Base-by-base conservation (phyloP, 192 early-diverging fungal genomes). In the Coemansia furcata region DNA sequence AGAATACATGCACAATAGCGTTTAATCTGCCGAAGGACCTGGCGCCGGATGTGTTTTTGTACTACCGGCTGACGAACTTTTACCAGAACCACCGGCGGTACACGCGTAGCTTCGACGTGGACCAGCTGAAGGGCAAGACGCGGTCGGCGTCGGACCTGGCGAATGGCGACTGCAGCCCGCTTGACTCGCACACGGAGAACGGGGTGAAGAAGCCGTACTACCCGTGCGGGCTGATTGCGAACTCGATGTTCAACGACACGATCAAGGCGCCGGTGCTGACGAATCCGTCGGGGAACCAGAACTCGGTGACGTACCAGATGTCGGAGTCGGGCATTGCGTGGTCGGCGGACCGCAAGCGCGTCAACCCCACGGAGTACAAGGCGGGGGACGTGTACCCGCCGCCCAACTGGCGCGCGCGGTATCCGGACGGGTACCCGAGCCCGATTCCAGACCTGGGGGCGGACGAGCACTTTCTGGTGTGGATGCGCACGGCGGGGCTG, bases 81-180 rank as follows among this genome's bases (percentile, higher is more conserved):
- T 99, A 97, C 78, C 98, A 99, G 77, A 99, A 99, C 85, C 95
- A 99, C 68, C 88, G 98, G 43, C 88, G 91, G 60, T 99, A 99
- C 70, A 93, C 98, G 26, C 95, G 96, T 74, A 91, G 89, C 76
- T 88, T 93, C 70, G 89, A 92, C 72, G 75, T 87, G 33, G 87
- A 89, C 60, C 97, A 99, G 72, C 86, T 98, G 8, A 81, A 85
- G 35, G 95, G 95, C 32, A 85, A 84, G 39, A 67, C 60, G 10
- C 72, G 90, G 21, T 35, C 73, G 15, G 74, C 63, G 0, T 49
- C 66, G 9, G 80, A 80, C 0, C 43, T 88, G 57, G 69, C 85
- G 2, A 77, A 78, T 30, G 73, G 74, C 39, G 76, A 83, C 61
- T 93, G 91, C 74, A 82, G 79, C 36, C 91, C 90, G 35, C 70